A percentile compares a stretch with the other conserved stretches of the same genome.
phyloP scores from a whole-genome alignment of 768 basidiomycete genomes.

The Leccinum fibrillosum region DNA sequence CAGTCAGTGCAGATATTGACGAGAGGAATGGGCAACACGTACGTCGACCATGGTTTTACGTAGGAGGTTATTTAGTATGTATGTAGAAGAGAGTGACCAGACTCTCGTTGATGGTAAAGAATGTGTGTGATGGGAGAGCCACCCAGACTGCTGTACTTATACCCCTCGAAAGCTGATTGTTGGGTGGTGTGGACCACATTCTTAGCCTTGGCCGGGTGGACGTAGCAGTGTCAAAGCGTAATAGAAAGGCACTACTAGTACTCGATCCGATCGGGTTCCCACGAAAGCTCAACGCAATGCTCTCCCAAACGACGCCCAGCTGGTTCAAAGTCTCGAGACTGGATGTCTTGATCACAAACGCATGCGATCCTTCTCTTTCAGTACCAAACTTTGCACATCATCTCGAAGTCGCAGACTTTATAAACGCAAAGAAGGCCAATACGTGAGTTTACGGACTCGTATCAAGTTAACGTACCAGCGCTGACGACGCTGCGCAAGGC shows the following conservation, averaged over 20 bases:
- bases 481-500: conserved; percentile 41
- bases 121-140: neutral
- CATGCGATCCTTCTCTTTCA: conserved; percentile 80
- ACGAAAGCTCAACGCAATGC: too few relatives aligned
- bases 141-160: conserved; percentile 8
- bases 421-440: conserved; percentile 96
- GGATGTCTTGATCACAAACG: conserved; percentile 71
- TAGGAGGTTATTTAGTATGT: neutral
- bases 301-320: neutral
- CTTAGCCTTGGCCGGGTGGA: neutral
- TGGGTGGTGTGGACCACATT: neutral
- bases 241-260: too few relatives aligned
- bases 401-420: conserved; percentile 89
- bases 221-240: conserved; percentile 7
- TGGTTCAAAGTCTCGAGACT: conserved; percentile 61
- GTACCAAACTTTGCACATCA: conserved; percentile 92
- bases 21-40: neutral
- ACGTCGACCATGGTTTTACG: conserved; percentile 13
- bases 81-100: conserved; percentile 16
- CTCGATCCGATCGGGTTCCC: too few relatives aligned
- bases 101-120: conserved; percentile 6
- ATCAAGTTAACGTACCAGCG: neutral
- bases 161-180: neutral
- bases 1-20: neutral
- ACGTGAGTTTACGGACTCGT: conserved; percentile 50